Conservation (phyloP, 2,329 filamentous ascomycete species). For the Aspergillus tubingensis region DNA sequence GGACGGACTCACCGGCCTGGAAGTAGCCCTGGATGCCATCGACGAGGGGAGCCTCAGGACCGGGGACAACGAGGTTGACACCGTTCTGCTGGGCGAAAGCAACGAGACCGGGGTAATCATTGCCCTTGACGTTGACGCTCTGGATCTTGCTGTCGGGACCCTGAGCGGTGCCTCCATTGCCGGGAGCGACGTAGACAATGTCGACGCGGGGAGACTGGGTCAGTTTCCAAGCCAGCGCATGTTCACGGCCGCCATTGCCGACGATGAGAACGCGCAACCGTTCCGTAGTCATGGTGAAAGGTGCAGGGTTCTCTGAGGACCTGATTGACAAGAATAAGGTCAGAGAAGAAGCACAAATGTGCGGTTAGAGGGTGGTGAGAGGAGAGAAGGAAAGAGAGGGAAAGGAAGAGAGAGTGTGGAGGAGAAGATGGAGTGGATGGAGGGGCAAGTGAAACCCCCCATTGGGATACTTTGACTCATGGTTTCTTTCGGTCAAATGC, state of each 20-base stretch:
- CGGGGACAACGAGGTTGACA: constrained; percentile 82
- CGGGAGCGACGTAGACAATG: constrained; percentile 68
- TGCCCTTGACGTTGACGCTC: constrained; percentile 72
- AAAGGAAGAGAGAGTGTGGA: neutral
- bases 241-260: constrained; percentile 91
- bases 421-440: neutral
- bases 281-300: constrained; percentile 43
- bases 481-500: neutral
- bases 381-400: neutral
- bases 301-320: constrained; percentile 13
- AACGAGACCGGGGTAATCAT: constrained; percentile 78
- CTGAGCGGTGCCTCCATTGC: constrained; percentile 82
- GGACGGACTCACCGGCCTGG: constrained; percentile 50
- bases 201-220: constrained; percentile 77
- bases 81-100: constrained; percentile 70
- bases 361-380: neutral
- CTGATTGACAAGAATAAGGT: neutral
- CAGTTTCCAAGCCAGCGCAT: constrained; percentile 92
- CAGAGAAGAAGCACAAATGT: constrained; percentile 1
- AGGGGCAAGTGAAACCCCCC: neutral
- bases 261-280: constrained; percentile 76
- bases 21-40: constrained; percentile 87
- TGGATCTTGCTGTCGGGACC: constrained; percentile 60
- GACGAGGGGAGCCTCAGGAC: constrained; percentile 91
- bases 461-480: neutral